Percentiles rank a stretch among this genome's conserved stretches.
phyloP scores from a whole-genome alignment of 805 yeast genomes.

The Wickerhamiella sergipiensis region DNA sequence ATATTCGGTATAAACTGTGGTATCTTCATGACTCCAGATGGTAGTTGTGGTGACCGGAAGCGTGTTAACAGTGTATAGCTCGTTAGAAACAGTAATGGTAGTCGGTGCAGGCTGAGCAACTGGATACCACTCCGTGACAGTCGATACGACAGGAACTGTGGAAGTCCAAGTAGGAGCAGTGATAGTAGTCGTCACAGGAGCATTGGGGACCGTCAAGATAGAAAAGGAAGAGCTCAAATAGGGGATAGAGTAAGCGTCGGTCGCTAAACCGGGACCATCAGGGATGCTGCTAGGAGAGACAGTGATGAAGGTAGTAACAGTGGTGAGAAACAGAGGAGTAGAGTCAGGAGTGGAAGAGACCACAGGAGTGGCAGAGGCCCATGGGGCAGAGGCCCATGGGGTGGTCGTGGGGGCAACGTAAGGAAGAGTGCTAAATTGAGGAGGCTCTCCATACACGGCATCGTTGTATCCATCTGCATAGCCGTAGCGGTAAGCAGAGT shows the following conservation, averaged over 20 bases:
- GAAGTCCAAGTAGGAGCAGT: neutral
- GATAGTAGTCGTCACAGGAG: neutral
- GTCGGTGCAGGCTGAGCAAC: neutral
- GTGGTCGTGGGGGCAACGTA: neutral
- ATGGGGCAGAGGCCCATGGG: neutral
- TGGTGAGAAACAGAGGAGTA: conserved; percentile 1
- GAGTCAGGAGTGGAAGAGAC: neutral
- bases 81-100: conserved; percentile 1
- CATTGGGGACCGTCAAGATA: neutral
- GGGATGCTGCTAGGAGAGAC: neutral
- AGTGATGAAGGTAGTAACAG: neutral
- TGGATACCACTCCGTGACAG: neutral
- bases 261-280: neutral
- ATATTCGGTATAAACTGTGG: neutral
- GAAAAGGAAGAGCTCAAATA: neutral
- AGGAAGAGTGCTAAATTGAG: neutral
- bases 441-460: conserved; percentile 5
- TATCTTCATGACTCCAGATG: neutral
- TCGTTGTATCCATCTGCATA: conserved; percentile 12
- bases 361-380: neutral
- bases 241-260: neutral
- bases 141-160: neutral
- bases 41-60: neutral
- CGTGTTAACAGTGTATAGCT: neutral
- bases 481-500: conserved; percentile 2